Evolutionary conservation across 2,329 filamentous ascomycete species (phyloP), one percentile per base, ranked within the genome.

Genomic region (Phaeosphaeriaceae sp.): DNA sequence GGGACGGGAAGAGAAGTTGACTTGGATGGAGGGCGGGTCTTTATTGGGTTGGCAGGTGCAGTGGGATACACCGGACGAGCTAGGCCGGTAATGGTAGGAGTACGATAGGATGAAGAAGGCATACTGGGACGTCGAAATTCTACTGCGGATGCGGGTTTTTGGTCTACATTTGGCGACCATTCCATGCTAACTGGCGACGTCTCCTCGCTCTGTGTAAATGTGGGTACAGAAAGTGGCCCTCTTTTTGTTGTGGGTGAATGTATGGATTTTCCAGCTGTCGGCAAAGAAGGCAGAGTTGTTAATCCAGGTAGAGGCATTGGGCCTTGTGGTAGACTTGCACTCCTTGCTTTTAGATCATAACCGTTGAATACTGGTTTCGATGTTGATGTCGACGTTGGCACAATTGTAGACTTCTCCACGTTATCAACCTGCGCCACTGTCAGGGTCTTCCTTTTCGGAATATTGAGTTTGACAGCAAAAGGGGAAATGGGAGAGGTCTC

Each of bases 371-470:
- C 20, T 34, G 17, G 18, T 41, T 56, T 15, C 38, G 44, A 20
- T 38, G 16, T 34, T 54, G 48, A 30, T 38, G 42, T 32, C 34
- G 52, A 32, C 6, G 12, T 15, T 12, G 37, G 54, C 47, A 57
- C 60, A 21, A 56, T 50, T 44, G 59, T 58, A 45, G 51, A 57
- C 38, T 58, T 63, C 43, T 63, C 70, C 53, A 63, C 70, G 48
- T 73, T 74, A 55, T 70, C 64, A 66, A 74, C 67, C 72, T 75
- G 73, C 66, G 70, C 71, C 59, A 67, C 56, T 55, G 73, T 75
- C 71, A 78, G 67, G 63, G 74, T 69, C 69, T 76, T 77, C 55
- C 74, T 72, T 54, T 77, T 77, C 26, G 75, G 74, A 50, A 77
- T 64, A 55, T 71, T 60, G 49, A 75, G 62, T 60, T 65, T 63